These are phyloP conservation scores for Aspergillus versicolor DNA, from an alignment of 2,329 filamentous ascomycete genomes.

Conservation along the genomic window DNA sequence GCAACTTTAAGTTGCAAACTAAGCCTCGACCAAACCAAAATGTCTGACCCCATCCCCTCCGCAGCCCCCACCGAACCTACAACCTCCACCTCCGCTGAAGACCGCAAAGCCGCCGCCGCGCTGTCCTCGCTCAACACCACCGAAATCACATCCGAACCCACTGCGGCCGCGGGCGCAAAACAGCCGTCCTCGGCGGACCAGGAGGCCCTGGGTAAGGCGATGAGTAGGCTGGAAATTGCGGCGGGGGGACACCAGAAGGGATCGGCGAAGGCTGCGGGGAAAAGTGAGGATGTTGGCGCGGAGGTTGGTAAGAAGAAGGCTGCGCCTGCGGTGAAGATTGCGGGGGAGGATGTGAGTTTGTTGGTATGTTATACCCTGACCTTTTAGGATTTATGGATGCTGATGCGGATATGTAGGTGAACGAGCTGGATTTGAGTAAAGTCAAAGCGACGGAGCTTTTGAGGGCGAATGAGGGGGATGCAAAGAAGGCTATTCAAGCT, in stretches of 20 bases:
- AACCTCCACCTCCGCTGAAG: slow-evolving; percentile 41
- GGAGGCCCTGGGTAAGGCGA: slow-evolving; percentile 51
- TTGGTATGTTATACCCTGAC: slow-evolving; percentile 36
- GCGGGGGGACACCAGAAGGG: slow-evolving; percentile 25
- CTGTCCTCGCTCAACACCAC: slow-evolving; percentile 48
- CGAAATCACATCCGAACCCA: slow-evolving; percentile 37
- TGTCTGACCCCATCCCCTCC: slow-evolving; percentile 47
- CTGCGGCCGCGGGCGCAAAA: slow-evolving; percentile 13
- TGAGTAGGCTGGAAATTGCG: slow-evolving; percentile 49
- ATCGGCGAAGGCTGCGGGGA: slow-evolving; percentile 23
- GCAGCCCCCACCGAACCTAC: slow-evolving; percentile 30
- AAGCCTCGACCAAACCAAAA: slow-evolving; percentile 19
- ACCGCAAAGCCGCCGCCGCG: slow-evolving; percentile 51
- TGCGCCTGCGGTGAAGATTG: slow-evolving; percentile 39
- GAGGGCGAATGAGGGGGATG: slow-evolving; percentile 47
- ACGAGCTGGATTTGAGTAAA: slow-evolving; percentile 48
- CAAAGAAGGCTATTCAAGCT: slow-evolving; percentile 40
- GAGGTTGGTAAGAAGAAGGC: slow-evolving; percentile 40
- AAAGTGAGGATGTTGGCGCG: slow-evolving; percentile 28
- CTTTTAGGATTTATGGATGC: neutral
- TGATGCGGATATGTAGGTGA: slow-evolving; percentile 31
- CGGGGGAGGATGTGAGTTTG: slow-evolving; percentile 46
- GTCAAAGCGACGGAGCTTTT: slow-evolving; percentile 49
- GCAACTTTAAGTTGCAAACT: neutral
- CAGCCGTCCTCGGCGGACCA: slow-evolving; percentile 42